These are phyloP conservation scores for Blastobotrys proliferans DNA, from an alignment of 1,139 yeast species.

Conservation along the genomic window DNA sequence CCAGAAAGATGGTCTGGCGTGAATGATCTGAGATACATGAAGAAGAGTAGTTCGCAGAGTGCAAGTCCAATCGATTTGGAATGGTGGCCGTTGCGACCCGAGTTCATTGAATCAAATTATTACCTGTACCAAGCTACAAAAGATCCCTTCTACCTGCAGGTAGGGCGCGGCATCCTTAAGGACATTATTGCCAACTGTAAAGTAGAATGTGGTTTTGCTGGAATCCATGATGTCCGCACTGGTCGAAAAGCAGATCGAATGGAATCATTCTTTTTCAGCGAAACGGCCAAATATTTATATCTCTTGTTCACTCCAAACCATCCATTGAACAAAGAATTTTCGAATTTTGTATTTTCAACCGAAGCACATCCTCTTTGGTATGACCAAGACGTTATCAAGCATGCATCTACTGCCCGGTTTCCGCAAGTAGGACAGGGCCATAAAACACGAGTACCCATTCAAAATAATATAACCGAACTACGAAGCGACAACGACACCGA, in stretches of 20 bases:
- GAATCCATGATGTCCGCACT: conserved; percentile 61
- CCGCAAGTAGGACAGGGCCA: conserved; percentile 3
- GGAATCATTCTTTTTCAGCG: conserved; percentile 90
- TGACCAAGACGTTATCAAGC: conserved; percentile 28
- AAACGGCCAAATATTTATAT: conserved; percentile 79
- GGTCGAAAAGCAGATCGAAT: conserved; percentile 70
- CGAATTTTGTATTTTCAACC: conserved; percentile 76
- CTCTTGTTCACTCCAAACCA: conserved; percentile 69
- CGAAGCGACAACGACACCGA: conserved; percentile 1
- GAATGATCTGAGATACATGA: background rate
- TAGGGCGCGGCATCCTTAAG: conserved; percentile 62
- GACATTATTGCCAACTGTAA: conserved; percentile 51
- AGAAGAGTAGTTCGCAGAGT: background rate
- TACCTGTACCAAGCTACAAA: conserved; percentile 76
- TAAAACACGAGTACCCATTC: too few relatives aligned
- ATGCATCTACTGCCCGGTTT: conserved; percentile 23
- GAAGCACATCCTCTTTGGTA: conserved; percentile 93
- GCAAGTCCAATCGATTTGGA: conserved; percentile 43
- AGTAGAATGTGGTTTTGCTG: conserved; percentile 78
- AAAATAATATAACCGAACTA: too few relatives aligned
- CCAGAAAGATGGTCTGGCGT: conserved; percentile 82
- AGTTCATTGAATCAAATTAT: conserved; percentile 84
- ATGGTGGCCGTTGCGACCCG: conserved; percentile 94
- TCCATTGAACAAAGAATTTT: conserved; percentile 47
- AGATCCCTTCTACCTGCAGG: conserved; percentile 77